phyloP scores from a whole-genome alignment of 1,284 basidiomycete genomes.

The Irpex sp. region DNA sequence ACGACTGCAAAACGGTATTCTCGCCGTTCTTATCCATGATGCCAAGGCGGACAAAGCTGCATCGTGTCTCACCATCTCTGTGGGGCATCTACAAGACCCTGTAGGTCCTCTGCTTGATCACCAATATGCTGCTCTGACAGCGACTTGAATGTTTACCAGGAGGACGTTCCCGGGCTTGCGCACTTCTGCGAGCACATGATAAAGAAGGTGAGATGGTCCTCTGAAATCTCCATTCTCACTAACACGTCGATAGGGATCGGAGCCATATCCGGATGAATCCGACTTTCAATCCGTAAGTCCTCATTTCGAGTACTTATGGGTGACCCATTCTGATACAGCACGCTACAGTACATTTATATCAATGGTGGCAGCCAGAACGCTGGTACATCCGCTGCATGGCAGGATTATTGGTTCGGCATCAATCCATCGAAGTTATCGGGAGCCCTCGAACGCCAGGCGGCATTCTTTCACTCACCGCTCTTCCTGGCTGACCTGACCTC shows the following conservation, averaged over 20 bases:
- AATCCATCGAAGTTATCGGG: slow-evolving; percentile 44
- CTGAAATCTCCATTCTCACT: neutral
- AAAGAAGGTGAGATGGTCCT: slow-evolving; percentile 20
- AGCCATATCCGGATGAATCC: slow-evolving; percentile 51
- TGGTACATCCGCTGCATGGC: slow-evolving; percentile 58
- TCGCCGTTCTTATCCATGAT: slow-evolving; percentile 59
- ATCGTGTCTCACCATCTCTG: slow-evolving; percentile 60
- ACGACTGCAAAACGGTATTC: slow-evolving; percentile 56
- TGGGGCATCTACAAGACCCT: slow-evolving; percentile 64
- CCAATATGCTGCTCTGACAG: neutral
- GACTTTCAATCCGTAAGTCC: slow-evolving; percentile 42
- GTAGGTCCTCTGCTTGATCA: slow-evolving; percentile 27
- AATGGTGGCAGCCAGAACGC: slow-evolving; percentile 65
- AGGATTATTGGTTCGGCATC: slow-evolving; percentile 64
- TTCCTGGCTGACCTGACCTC: slow-evolving; percentile 61
- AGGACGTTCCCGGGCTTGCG: slow-evolving; percentile 42
- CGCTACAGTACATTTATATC: slow-evolving; percentile 44
- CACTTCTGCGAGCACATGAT: slow-evolving; percentile 66
- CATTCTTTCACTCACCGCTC: slow-evolving; percentile 65
- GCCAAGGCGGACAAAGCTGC: slow-evolving; percentile 61
- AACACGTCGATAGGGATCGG: slow-evolving; percentile 25
- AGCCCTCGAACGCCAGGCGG: slow-evolving; percentile 60
- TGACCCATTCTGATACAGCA: neutral
- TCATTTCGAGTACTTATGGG: neutral
- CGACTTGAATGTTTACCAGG: slow-evolving; percentile 16